phyloP scores from a whole-genome alignment of 768 basidiomycete species.

The Psilocybe cyanescens region DNA sequence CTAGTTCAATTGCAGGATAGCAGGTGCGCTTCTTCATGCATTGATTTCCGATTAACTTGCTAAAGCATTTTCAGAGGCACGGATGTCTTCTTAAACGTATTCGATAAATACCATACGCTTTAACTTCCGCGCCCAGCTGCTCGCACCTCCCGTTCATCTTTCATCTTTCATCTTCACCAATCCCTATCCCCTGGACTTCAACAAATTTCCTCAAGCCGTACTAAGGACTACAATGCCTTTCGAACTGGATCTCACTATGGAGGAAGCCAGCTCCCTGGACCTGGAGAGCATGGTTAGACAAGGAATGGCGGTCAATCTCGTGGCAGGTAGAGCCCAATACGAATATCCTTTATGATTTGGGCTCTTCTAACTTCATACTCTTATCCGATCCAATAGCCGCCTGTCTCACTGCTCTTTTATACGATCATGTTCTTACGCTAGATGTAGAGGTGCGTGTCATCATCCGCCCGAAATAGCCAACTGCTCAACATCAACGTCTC shows the following conservation, averaged over 20 bases:
- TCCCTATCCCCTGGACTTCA: neutral
- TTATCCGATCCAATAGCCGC: slow-evolving; percentile 13
- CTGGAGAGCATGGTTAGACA: slow-evolving; percentile 19
- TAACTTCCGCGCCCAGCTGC: neutral
- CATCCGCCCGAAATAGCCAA: neutral
- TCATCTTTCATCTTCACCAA: too few species aligned
- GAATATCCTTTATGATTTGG: neutral
- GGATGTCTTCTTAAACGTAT: neutral
- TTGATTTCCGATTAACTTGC: neutral
- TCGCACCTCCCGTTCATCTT: neutral
- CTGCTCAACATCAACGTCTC: neutral
- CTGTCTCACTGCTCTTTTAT: slow-evolving; percentile 28
- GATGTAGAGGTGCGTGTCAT: slow-evolving; percentile 25
- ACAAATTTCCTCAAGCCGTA: neutral
- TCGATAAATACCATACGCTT: neutral
- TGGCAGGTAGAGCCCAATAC: slow-evolving; percentile 23
- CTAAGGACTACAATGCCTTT: neutral
- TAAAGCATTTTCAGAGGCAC: neutral
- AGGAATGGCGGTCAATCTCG: slow-evolving; percentile 28
- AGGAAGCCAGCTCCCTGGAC: neutral
- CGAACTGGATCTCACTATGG: neutral
- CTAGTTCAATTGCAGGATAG: neutral
- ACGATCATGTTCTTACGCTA: slow-evolving; percentile 28
- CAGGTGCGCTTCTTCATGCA: neutral
- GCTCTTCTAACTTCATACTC: neutral